These are phyloP conservation scores for Aegilops bicornis DNA, from an alignment of 176 grass and related monocot genomes.

Conservation along the genomic window DNA sequence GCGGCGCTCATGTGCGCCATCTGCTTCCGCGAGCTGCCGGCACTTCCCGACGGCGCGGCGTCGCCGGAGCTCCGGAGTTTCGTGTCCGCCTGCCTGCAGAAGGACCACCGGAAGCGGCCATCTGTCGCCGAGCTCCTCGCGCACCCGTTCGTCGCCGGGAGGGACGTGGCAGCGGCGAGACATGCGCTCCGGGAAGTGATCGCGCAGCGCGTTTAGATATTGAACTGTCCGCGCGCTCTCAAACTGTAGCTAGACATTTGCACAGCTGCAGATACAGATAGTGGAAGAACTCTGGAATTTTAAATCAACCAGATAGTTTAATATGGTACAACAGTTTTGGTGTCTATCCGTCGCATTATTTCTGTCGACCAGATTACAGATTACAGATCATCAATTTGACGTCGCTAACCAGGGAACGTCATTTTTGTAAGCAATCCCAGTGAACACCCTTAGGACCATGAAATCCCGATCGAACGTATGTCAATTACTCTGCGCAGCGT, in stretches of 20 bases:
- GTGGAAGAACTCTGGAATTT: too few relatives aligned
- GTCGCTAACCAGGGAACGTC: too few relatives aligned
- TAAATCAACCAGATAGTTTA: too few relatives aligned
- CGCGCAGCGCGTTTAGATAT: neutral
- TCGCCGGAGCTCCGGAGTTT: slow-evolving; percentile 40
- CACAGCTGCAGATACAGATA: neutral
- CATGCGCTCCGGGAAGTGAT: neutral
- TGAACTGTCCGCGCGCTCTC: neutral
- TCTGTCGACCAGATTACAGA: too few relatives aligned
- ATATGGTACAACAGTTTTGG: too few relatives aligned
- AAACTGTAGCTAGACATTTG: neutral
- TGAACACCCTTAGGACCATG: too few relatives aligned
- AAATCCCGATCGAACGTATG: too few relatives aligned
- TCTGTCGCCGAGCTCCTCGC: neutral
- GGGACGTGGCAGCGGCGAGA: neutral
- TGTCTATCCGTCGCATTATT: too few relatives aligned
- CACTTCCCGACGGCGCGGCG: neutral
- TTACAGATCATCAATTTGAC: too few relatives aligned
- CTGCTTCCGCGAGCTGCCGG: slow-evolving; percentile 36
- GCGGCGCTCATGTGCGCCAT: slow-evolving; percentile 53
- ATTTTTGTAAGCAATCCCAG: too few relatives aligned
- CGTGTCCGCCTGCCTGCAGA: slow-evolving; percentile 45
- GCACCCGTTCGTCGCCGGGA: neutral
- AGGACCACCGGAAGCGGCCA: slow-evolving; percentile 1
- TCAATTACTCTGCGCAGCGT: too few relatives aligned